Conservation (phyloP, 2,329 filamentous ascomycete genomes). For the Ophiocordyceps polyrhachis-furcata region DNA sequence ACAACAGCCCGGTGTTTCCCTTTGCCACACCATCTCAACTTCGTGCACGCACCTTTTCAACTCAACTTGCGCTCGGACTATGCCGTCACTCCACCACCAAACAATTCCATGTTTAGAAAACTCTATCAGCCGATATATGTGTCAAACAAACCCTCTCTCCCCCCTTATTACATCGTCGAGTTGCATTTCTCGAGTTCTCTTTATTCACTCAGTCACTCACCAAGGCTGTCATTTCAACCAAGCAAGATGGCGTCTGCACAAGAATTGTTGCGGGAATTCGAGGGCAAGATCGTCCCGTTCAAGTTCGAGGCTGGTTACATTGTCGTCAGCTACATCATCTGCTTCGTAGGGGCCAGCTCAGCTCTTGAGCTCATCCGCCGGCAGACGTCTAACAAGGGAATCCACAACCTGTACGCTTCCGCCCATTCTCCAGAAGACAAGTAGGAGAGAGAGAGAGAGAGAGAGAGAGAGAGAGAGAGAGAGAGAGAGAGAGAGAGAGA, state of each 20-base stretch:
- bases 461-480: too few relatives aligned
- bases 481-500: too few relatives aligned
- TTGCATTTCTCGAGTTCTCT: neutral
- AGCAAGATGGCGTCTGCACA: slow-evolving; percentile 2
- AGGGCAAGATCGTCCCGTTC: slow-evolving; percentile 26
- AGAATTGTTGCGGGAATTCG: slow-evolving; percentile 20
- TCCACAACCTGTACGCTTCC: slow-evolving; percentile 54
- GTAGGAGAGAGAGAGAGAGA: slow-evolving; percentile 17
- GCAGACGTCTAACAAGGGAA: slow-evolving; percentile 48
- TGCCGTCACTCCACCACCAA: neutral
- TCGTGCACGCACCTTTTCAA: neutral
- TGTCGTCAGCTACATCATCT: slow-evolving; percentile 56
- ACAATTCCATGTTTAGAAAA: neutral
- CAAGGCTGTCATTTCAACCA: neutral
- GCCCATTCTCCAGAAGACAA: too few relatives aligned
- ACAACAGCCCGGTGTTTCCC: neutral
- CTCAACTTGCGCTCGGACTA: neutral
- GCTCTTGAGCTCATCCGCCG: slow-evolving; percentile 70
- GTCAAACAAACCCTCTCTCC: neutral
- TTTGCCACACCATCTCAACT: neutral
- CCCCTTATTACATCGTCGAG: neutral
- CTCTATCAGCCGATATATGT: neutral
- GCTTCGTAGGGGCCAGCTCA: slow-evolving; percentile 56
- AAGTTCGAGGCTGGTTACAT: slow-evolving; percentile 43
- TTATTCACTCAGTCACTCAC: neutral